Base-by-base conservation (phyloP, 345 rosid genomes). In the Eucalyptus polybractea region DNA sequence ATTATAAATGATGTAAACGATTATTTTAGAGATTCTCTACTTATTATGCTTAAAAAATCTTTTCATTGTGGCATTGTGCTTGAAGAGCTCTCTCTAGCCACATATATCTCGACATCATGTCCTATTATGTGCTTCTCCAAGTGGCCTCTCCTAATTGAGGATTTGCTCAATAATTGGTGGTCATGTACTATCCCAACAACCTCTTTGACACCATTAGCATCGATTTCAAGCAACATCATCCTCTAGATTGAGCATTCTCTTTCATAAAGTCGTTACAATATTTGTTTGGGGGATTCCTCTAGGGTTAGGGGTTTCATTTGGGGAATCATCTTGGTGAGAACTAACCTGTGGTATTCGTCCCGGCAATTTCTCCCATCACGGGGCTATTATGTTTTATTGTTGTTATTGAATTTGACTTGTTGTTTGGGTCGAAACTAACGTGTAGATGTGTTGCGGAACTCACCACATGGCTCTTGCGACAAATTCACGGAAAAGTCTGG, bases 361-460 rank as follows among this genome's bases (percentile, higher is more conserved):
- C 3, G 4, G 2, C 3, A 31, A 31, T 31, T 2, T 14, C 76
- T 65, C 37, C 22, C 80, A 3, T 3, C 22, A 31, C 3, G 0
- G 1, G 80, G 12, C 12, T 31, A 31, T 67, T 31, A 8, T 1
- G 12, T 31, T 31, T 8, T 1, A 3, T 16, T 19, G 22, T 67
- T 9, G 7, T 16, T 9, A 60, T 27, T 12, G 42, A 67, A 67
- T 67, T 15, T 4, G 24, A 67, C 13, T 8, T 67, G 2, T 16
- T 31, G 7, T 9, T 16, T 8, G 10, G 24, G 0, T 67, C 10
- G 7, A 1, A 67, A 1, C 6, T 4, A 1, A 31, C 4, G 1
- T 10, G 2, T 4, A 31, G 42, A 31, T 10, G 2, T 16, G 22
- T 15, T 4, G 80, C 0, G 0, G 2, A 67, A 67, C 42, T 31